Base-by-base conservation (phyloP, 768 basidiomycete genomes). In the Russula earlei region DNA sequence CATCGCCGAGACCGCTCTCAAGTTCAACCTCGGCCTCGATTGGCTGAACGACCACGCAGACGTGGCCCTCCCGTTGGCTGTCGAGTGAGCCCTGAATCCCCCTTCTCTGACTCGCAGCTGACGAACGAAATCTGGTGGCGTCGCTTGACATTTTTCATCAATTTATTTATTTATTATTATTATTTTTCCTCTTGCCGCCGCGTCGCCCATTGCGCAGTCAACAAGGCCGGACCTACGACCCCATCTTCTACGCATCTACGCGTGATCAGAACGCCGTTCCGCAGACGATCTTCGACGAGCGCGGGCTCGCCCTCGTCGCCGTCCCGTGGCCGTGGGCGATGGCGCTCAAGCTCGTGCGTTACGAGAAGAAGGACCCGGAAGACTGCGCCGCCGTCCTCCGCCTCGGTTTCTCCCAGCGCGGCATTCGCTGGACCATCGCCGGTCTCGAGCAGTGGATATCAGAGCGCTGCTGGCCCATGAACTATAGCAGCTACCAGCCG, bases 1-100 rank as follows among this genome's bases (percentile, higher is more conserved):
- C 64, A 82, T 85, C 45, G 59, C 69, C 10, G 71, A 72, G 31
- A 85, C 83, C 3, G 84, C 84, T 46, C 61, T 17, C 66, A 67
- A 7, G 75, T 81, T 62, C 64, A 62, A 65, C 3, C 73, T 77
- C 47, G 84, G 85, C 22, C 69, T 71, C 52, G 85, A 87, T 66
- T 87, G 85, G 85, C 85, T 87, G 85, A 87, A 87, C 54, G 77
- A 80, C 4, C 81, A 85, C 60, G 81, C 85, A 0, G 85, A 87
- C 59, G 74, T 85, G 14, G 82, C 85, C 2, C 71, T 87, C 46
- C 85, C 85, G 15, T 77, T 82, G 76, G 78, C 80, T 19, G 66
- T 69, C 56, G 80, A 83, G 81, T 85, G 63, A 68, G 83, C 76
- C 17, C 42, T 22, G 50, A 47, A 37, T 24, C 52, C 7, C 50